Base-by-base conservation (phyloP, 2,329 filamentous ascomycete species). In the Xylariaceae sp. region DNA sequence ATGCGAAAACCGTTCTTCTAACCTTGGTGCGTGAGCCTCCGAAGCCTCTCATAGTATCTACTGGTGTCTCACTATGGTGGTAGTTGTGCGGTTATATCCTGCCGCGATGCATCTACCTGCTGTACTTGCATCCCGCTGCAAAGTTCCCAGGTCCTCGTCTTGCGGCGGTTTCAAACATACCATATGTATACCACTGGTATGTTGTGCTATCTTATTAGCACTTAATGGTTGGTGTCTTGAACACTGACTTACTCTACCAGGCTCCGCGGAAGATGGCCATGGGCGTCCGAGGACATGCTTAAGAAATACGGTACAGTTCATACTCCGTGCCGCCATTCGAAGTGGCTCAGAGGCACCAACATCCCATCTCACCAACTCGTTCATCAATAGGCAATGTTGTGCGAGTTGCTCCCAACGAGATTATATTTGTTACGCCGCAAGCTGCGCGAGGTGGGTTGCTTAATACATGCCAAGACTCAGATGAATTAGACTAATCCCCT, bases 131-230 rank as follows among this genome's bases (percentile, higher is more conserved):
- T 45, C 58, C 56, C 5, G 49, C 50, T 1, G 46, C 56, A 2
- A 52, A 46, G 16, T 57, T 56, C 18, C 53, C 58, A 5, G 56
- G 58, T 13, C 55, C 58, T 1, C 56, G 52, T 18, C 31, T 60
- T 22, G 56, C 58, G 1, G 55, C 56, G 1, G 31, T 57, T 1
- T 58, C 56, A 1, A 52, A 60, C 28, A 31, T 54, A 1, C 42
- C 31, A 16, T 58, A 48, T 31, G 56, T 56, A 7, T 58, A 55
- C 22, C 38, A 53, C 17, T 58, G 51, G 58, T 60, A n/a, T 2
- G 53, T 51, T 42, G 12, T 39, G 22, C 5, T 9, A 33, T 22
- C 31, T 28, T 28, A 5, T 43, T 22, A 17, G 12, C 13, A 22
- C 19, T 43, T 12, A 18, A 28, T 18, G 5, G n/a, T 14, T 22